These are phyloP conservation scores for Colletotrichum spinosum DNA, from an alignment of 2,329 filamentous ascomycete genomes.

Conservation along the genomic window DNA sequence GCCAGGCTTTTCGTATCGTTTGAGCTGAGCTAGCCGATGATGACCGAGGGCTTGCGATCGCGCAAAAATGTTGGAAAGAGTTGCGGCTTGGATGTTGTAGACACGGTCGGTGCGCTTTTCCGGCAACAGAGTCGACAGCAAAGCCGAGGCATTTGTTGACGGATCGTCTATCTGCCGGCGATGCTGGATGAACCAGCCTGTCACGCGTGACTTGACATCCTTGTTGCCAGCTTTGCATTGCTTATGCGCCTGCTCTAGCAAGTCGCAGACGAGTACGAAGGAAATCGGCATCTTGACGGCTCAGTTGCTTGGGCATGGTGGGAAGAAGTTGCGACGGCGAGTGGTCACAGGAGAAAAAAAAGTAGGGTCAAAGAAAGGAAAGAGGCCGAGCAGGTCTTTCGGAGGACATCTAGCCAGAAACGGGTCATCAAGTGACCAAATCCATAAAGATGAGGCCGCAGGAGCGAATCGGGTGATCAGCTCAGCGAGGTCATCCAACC, in stretches of 20 bases:
- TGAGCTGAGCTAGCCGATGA: constrained; percentile 70
- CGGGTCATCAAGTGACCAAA: no score
- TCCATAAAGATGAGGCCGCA: no score
- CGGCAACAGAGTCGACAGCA: constrained; percentile 82
- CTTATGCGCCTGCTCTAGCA: constrained; percentile 76
- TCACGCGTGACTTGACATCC: constrained; percentile 53
- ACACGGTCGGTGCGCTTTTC: constrained; percentile 82
- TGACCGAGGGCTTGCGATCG: constrained; percentile 72
- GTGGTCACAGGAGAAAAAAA: not conserved
- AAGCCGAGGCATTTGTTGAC: constrained; percentile 68
- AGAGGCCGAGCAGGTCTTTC: no score
- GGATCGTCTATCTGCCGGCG: constrained; percentile 66
- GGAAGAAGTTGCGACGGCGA: not conserved
- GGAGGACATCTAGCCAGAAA: no score
- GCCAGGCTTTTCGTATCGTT: constrained; percentile 69
- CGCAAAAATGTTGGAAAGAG: constrained; percentile 75
- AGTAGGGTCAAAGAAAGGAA: not conserved
- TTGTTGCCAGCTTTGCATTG: constrained; percentile 48
- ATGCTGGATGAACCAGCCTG: constrained; percentile 77
- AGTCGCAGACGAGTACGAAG: constrained; percentile 78
- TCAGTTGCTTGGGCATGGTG: constrained; percentile 14
- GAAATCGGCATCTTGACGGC: constrained; percentile 67
- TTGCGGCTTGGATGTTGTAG: constrained; percentile 74
- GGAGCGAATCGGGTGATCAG: no score
- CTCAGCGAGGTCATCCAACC: not conserved